Evolutionary conservation across 2,329 filamentous ascomycete species (phyloP), one percentile per base, ranked within the genome.

Genomic region (Nannizziopsis barbatae): DNA sequence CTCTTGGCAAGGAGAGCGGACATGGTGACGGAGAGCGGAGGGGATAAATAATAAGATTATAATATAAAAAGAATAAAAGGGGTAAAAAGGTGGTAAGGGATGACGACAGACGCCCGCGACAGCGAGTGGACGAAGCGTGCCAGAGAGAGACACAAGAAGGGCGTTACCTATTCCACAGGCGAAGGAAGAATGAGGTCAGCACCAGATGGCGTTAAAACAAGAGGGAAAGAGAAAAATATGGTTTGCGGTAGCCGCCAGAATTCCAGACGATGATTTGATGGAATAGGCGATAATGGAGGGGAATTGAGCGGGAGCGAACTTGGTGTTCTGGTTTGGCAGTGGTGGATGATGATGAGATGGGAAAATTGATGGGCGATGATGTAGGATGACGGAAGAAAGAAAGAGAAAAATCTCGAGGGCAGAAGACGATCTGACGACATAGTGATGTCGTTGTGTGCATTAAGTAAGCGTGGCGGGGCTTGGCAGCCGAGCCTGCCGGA

Each of bases 1-100:
- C 62, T 60, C 48, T 62, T 57, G 55, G 64, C 63, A 52, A 69
- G 63, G 39, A 62, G 62, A 56, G 66, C 63, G 58, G 67, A 67
- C 66, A 69, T 69, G 52, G 51, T 60, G 22, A 27, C 22, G 22
- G 22, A 27, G 7, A 7, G 22, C 20, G 47, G 38, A 33, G 49
- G 42, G 52, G 49, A 46, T 45, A 42, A 49, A 42, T 45, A 49
- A 49, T 41, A 45, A 45, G 45, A 50, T 39, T 39, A 32, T 27
- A 37, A 41, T 36, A 32, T 22, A 42, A 47, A 47, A 31, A 30
- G 46, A 42, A 22, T 32, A 14, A 27, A 36, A 31, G 43, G 36
- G 27, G 38, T 8, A 36, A 37, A 14, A 27, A 36, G 32, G 43
- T 36, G 27, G 38, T 9, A 36, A 30, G 41, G 22, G 38, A 53